phyloP scores from a whole-genome alignment of 139 green algal species.

The Chlamydomonas sp. region DNA sequence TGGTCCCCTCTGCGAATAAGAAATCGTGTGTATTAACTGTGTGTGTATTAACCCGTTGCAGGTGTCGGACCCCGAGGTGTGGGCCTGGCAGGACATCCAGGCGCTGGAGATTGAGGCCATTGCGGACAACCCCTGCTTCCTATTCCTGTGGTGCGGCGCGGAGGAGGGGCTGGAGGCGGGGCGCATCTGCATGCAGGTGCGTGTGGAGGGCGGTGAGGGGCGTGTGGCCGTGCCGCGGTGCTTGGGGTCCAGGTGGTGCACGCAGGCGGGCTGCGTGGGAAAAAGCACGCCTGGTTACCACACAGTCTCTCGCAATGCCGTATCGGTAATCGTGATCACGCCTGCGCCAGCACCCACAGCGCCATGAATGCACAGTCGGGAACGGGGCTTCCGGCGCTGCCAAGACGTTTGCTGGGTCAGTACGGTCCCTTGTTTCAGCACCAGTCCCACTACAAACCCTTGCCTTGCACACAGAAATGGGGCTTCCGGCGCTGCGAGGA shows the following conservation, averaged over 20 bases:
- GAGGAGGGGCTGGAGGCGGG: slow-evolving; percentile 80
- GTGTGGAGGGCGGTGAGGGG: not conserved
- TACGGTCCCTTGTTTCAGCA: slow-evolving; percentile 49
- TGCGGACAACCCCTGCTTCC: slow-evolving; percentile 76
- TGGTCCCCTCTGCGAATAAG: no score
- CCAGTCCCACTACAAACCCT: no score
- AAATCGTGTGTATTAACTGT: no score
- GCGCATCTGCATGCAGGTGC: slow-evolving; percentile 61
- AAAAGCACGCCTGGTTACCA: not conserved
- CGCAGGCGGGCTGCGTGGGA: not conserved
- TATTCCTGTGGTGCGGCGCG: slow-evolving; percentile 85
- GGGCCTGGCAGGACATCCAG: slow-evolving; percentile 81
- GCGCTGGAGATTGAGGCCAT: slow-evolving; percentile 78
- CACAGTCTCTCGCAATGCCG: no score
- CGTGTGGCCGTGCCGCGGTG: not conserved
- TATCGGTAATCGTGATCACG: no score
- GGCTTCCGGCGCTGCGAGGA: slow-evolving; percentile 83
- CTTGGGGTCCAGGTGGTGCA: not conserved
- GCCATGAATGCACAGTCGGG: slow-evolving; percentile 2
- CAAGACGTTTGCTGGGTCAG: slow-evolving; percentile 85
- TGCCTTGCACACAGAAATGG: slow-evolving; percentile 49
- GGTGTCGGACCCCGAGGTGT: slow-evolving; percentile 59
- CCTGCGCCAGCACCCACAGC: no score
- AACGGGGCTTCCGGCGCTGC: slow-evolving; percentile 82
- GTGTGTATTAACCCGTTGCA: not conserved